A percentile compares a stretch with the other conserved stretches of the same genome.
Evolutionary conservation across 2,329 filamentous ascomycete genomes (phyloP).

Genomic region (Colletotrichum tamarilloi): DNA sequence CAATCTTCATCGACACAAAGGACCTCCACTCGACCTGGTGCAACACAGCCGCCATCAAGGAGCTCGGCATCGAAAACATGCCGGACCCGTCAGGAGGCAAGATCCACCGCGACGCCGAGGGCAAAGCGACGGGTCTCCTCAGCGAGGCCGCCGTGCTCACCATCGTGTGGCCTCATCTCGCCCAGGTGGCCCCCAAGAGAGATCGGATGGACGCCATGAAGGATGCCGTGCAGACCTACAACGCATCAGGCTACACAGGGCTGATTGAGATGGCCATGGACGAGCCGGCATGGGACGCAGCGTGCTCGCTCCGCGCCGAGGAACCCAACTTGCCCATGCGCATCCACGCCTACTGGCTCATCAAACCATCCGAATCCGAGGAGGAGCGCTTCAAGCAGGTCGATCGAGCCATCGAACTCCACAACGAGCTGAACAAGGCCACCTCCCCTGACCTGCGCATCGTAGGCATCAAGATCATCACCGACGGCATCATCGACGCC

Average conservation of each 20-base stretch:
- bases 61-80: conserved; percentile 58
- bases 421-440: conserved; percentile 45
- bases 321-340: conserved; percentile 54
- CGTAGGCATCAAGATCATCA: conserved; percentile 69
- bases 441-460: conserved; percentile 53
- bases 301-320: conserved; percentile 56
- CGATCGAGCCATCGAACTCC: conserved; percentile 59
- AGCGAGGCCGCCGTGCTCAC: conserved; percentile 63
- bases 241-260: conserved; percentile 64
- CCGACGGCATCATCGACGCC: conserved; percentile 68
- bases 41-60: conserved; percentile 60
- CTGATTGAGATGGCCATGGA: conserved; percentile 72
- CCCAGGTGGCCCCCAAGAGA: conserved; percentile 56
- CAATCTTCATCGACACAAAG: conserved; percentile 68
- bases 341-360: conserved; percentile 67
- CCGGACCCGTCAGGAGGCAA: conserved; percentile 62
- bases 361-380: conserved; percentile 57
- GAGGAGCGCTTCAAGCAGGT: conserved; percentile 59
- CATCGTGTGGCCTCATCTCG: conserved; percentile 66
- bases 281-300: conserved; percentile 63
- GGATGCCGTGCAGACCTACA: conserved; percentile 62
- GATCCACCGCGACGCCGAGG: conserved; percentile 60
- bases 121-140: conserved; percentile 61
- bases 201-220: conserved; percentile 60
- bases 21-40: conserved; percentile 69